These are phyloP conservation scores for Paraphaeosphaeria minitans DNA, from an alignment of 2,329 filamentous ascomycete genomes.

Conservation along the genomic window DNA sequence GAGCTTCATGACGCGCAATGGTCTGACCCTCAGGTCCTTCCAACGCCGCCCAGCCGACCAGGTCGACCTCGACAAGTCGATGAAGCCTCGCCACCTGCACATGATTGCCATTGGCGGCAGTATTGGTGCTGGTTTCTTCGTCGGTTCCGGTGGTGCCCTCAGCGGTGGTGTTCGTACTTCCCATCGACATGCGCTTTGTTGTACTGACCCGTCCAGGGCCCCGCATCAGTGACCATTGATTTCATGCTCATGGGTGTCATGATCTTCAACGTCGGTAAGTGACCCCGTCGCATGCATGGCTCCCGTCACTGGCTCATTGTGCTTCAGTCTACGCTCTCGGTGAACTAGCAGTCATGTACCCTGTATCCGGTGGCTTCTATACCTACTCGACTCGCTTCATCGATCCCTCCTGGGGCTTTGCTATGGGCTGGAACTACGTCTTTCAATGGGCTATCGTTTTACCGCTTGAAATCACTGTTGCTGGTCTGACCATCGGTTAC, in stretches of 20 bases:
- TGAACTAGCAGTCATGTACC: conserved; percentile 65
- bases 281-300: conserved; percentile 20
- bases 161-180: conserved; percentile 53
- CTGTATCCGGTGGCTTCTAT: conserved; percentile 59
- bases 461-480: conserved; percentile 48
- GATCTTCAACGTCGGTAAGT: conserved; percentile 48
- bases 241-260: conserved; percentile 47
- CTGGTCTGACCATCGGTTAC: conserved; percentile 46
- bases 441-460: conserved; percentile 47
- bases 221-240: conserved; percentile 45
- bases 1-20: conserved; percentile 44
- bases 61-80: conserved; percentile 47
- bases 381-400: conserved; percentile 56
- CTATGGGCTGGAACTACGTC: conserved; percentile 47
- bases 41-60: conserved; percentile 36
- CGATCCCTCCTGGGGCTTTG: conserved; percentile 53
- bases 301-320: conserved; percentile 44
- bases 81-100: conserved; percentile 64
- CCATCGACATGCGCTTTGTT: neutral
- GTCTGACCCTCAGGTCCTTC: conserved; percentile 43
- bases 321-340: conserved; percentile 56
- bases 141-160: conserved; percentile 63
- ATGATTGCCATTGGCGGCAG: conserved; percentile 68
- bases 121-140: conserved; percentile 68
- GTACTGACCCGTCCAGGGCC: conserved; percentile 29